Evolutionary conservation across 148 eudicot species (phyloP), one percentile per base, ranked within the genome.

Genomic region (Cornus kousa): DNA sequence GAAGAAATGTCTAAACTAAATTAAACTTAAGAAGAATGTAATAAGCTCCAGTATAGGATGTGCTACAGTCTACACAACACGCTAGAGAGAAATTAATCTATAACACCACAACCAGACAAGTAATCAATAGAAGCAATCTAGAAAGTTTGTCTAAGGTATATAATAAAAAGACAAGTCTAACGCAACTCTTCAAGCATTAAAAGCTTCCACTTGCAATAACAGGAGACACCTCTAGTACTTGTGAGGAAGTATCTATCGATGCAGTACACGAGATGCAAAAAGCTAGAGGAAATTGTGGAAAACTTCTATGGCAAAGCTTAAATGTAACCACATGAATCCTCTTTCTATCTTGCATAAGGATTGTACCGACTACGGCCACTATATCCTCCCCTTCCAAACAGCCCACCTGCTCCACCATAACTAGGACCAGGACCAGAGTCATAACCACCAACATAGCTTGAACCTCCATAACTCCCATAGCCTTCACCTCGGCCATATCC

Each of bases 321-420:
- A 35, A 35, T 35, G 37, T 35, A 35, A 35, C 37, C 1, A 2
- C 37, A 35, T 35, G 37, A 35, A 35, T 35, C 37, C 37, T 35
- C 37, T 35, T 35, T 35, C 37, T 35, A 35, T 4, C 37, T 35
- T 35, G 37, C 37, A 35, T 35, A 35, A 35, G 37, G 37, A 35
- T 35, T 35, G 37, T 35, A 35, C 37, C 37, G 37, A 35, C 37
- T 35, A 35, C 37, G 37, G 37, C 37, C 37, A 35, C 84, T 79
- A 87, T 87, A 89, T 77, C 91, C 87, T 80, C 87, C 91, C 79
- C 87, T 87, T 67, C 91, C 89, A 78, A 87, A 89, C 40, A 68
- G 81, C 43, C 88, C 91, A 79, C 86, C 85, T 64, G 87, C 81
- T 67, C 91, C 85, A 22, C 86, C 87, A 81, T 86, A 83, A 79